phyloP scores from a whole-genome alignment of 176 grass and related monocot species.

The Carex littledalei region DNA sequence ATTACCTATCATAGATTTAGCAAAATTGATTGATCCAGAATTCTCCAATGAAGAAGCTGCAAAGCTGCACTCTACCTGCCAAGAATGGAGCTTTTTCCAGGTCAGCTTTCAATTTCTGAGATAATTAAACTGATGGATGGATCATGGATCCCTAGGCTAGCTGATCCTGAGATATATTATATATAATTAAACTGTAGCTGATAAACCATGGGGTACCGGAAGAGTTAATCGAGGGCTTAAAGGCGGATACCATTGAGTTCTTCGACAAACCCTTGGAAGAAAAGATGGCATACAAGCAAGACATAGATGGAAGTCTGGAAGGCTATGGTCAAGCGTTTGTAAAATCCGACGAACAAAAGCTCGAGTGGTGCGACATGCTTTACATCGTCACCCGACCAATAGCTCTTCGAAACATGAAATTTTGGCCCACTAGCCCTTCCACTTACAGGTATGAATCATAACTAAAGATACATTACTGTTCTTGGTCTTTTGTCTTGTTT shows the following conservation, averaged over 20 bases:
- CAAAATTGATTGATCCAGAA: not conserved
- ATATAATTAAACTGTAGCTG: slow-evolving; percentile 3
- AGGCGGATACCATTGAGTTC: slow-evolving; percentile 5
- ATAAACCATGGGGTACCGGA: slow-evolving; percentile 38
- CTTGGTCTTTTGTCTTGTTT: too few species aligned
- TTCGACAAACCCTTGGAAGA: slow-evolving; percentile 31
- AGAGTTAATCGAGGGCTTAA: slow-evolving; percentile 28
- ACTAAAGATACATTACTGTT: too few species aligned
- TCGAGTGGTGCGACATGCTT: slow-evolving; percentile 46
- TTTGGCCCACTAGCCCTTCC: slow-evolving; percentile 26
- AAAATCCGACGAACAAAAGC: slow-evolving; percentile 32
- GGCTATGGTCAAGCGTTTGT: slow-evolving; percentile 46
- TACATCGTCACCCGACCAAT: slow-evolving; percentile 13
- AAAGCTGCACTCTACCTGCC: slow-evolving; percentile 21
- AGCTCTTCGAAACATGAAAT: slow-evolving; percentile 28
- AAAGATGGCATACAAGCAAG: slow-evolving; percentile 25
- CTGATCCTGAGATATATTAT: not conserved
- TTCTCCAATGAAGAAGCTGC: not conserved
- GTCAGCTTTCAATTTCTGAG: not conserved
- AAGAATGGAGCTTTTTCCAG: slow-evolving; percentile 48
- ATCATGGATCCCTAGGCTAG: not conserved
- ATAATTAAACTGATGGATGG: not conserved
- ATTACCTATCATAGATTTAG: slow-evolving; percentile 31
- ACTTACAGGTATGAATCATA: slow-evolving; percentile 27
- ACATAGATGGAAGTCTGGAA: slow-evolving; percentile 23